A percentile compares a stretch with the other conserved stretches of the same genome.
These are phyloP conservation scores for Melampsora larici-populina DNA, from an alignment of 1,284 basidiomycete species.

Conservation along the genomic window DNA sequence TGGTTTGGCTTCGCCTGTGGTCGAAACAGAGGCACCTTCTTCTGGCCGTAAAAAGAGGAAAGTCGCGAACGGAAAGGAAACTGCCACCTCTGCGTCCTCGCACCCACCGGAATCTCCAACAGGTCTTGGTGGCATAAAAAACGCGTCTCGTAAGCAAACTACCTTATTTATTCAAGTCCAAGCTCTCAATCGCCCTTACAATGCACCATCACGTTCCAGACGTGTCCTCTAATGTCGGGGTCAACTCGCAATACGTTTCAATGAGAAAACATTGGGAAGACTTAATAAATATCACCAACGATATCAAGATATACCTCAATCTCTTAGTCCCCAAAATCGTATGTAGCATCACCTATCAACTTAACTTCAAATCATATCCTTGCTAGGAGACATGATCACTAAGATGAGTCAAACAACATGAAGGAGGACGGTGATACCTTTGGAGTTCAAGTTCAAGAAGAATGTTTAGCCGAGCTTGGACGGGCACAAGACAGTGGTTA, in stretches of 20 bases:
- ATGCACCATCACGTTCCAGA: background rate
- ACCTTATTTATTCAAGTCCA: background rate
- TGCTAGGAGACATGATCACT: background rate
- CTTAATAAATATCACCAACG: slow-evolving; percentile 33
- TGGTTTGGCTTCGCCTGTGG: slow-evolving; percentile 2
- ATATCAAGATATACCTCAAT: slow-evolving; percentile 41
- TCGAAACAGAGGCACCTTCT: slow-evolving; percentile 13
- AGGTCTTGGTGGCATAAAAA: slow-evolving; percentile 24
- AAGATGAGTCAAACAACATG: background rate
- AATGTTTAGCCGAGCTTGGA: slow-evolving; percentile 38
- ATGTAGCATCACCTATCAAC: background rate
- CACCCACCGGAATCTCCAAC: background rate
- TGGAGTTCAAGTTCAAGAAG: slow-evolving; percentile 41
- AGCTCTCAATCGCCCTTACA: background rate
- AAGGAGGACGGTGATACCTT: slow-evolving; percentile 40
- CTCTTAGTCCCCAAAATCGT: slow-evolving; percentile 40
- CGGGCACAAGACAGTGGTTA: slow-evolving; percentile 41
- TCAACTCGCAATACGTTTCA: slow-evolving; percentile 36
- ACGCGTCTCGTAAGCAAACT: slow-evolving; percentile 14
- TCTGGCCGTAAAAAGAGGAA: slow-evolving; percentile 35
- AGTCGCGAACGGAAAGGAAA: slow-evolving; percentile 36
- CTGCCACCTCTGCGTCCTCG: background rate
- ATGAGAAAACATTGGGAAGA: slow-evolving; percentile 40
- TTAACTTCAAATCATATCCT: background rate
- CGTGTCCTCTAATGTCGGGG: slow-evolving; percentile 26